Percentiles rank a stretch among this genome's conserved stretches.
Conservation (phyloP, 2,329 filamentous ascomycete species). For the Exophiala viscosa region DNA sequence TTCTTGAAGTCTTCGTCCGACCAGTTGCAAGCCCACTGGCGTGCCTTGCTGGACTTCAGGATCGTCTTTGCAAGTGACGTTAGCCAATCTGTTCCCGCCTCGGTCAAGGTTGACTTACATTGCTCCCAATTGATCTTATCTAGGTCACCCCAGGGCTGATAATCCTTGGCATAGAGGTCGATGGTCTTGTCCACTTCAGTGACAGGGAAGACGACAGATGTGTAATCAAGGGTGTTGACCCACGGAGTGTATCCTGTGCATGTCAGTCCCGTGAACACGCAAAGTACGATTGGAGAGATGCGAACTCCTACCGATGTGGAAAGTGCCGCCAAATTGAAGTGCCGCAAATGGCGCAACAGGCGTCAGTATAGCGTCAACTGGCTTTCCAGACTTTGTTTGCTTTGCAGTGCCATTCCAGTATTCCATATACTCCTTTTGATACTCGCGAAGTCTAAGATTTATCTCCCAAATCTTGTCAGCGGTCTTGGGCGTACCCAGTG, state of each 20-base stretch:
- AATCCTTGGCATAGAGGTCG: conserved; percentile 36
- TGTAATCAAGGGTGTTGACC: conserved; percentile 68
- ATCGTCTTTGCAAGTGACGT: conserved; percentile 19
- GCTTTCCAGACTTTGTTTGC: not conserved
- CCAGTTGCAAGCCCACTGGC: conserved; percentile 25
- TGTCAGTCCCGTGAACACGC: conserved; percentile 36
- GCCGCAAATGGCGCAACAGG: conserved; percentile 63
- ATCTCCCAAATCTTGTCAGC: conserved; percentile 2
- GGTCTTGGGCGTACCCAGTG: not conserved
- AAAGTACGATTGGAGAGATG: conserved; percentile 32
- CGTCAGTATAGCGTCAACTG: conserved; percentile 51
- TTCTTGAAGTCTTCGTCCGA: conserved; percentile 25
- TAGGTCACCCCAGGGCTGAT: conserved; percentile 40
- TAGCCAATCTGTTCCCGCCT: not conserved
- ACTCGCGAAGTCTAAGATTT: conserved; percentile 4
- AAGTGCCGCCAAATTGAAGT: conserved; percentile 29
- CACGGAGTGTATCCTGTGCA: conserved; percentile 31
- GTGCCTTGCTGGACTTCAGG: conserved; percentile 25
- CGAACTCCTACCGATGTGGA: conserved; percentile 10
- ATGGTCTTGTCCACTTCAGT: conserved; percentile 40
- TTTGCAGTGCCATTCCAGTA: conserved; percentile 46
- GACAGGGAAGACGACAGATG: conserved; percentile 59
- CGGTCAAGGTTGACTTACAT: conserved; percentile 32
- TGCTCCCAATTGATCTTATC: conserved; percentile 45
- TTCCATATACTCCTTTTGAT: conserved; percentile 13